Evolutionary conservation across 2,329 filamentous ascomycete genomes (phyloP).

Genomic region (Colletotrichum spaethianum): DNA sequence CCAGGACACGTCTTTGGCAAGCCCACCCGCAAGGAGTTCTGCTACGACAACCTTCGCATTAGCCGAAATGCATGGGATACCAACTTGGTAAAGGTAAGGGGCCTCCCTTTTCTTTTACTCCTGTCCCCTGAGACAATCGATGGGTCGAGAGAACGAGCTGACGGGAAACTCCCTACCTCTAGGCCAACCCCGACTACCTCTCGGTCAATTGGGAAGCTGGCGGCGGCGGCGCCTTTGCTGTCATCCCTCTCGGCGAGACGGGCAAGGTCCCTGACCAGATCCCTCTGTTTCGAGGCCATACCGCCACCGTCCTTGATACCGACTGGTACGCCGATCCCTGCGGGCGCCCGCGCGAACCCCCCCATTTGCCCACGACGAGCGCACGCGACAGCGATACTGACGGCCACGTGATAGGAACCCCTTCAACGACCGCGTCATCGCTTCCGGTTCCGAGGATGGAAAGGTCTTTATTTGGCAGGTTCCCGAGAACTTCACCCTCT

Average conservation of each 20-base stretch:
- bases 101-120: conserved; percentile 9
- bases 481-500: conserved; percentile 86
- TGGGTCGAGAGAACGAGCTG: conserved; percentile 21
- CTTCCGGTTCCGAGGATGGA: conserved; percentile 95
- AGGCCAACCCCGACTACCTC: conserved; percentile 96
- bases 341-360: conserved; percentile 40
- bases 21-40: conserved; percentile 94
- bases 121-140: conserved; percentile 22
- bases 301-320: conserved; percentile 94
- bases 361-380: conserved; percentile 19
- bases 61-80: conserved; percentile 99
- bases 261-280: conserved; percentile 94
- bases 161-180: conserved; percentile 33
- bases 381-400: conserved; percentile 46
- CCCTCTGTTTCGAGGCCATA: conserved; percentile 96
- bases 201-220: conserved; percentile 99
- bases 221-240: conserved; percentile 96
- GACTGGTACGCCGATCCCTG: conserved; percentile 80
- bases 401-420: conserved; percentile 77
- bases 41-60: conserved; percentile 98
- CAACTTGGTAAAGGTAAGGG: conserved; percentile 91
- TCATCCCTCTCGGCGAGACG: conserved; percentile 90
- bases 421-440: conserved; percentile 93
- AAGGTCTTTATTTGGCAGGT: conserved; percentile 99
- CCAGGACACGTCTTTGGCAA: conserved; percentile 98